phyloP scores from a whole-genome alignment of 306 rosid genomes.

The Dryas alaskensis region DNA sequence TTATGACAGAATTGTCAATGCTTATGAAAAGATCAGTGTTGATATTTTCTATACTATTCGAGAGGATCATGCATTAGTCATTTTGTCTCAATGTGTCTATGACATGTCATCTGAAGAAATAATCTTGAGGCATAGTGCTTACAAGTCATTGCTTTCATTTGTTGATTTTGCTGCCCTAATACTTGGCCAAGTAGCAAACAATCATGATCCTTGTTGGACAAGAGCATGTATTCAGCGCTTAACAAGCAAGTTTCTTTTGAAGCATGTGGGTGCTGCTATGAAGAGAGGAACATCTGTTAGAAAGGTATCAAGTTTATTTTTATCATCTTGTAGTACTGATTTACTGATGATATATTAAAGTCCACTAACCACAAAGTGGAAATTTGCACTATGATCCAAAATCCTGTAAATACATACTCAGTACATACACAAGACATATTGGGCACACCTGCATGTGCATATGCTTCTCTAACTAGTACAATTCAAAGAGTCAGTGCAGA shows the following conservation, averaged over 20 bases:
- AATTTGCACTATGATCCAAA: background rate
- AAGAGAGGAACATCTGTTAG: conserved; percentile 52
- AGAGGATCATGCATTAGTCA: conserved; percentile 63
- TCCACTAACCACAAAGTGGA: background rate
- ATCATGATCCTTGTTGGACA: conserved; percentile 58
- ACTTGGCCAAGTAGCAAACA: conserved; percentile 37
- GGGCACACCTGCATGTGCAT: background rate
- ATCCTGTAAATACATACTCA: background rate
- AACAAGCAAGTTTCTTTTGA: conserved; percentile 61
- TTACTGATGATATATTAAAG: background rate
- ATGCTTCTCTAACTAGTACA: background rate
- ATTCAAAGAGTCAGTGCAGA: background rate
- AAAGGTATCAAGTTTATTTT: conserved; percentile 46
- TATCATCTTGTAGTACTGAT: background rate
- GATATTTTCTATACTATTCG: conserved; percentile 54
- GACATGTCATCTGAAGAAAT: conserved; percentile 82
- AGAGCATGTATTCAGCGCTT: conserved; percentile 52
- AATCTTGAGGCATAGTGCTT: conserved; percentile 62
- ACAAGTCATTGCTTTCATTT: conserved; percentile 59
- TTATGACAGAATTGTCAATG: conserved; percentile 56
- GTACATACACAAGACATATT: background rate
- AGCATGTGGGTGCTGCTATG: conserved; percentile 80
- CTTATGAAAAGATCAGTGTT: conserved; percentile 49
- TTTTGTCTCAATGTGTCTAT: conserved; percentile 85
- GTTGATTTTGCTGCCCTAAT: conserved; percentile 65